These are phyloP conservation scores for Iris pallida DNA, from an alignment of 116 monocot genomes.

Conservation along the genomic window DNA sequence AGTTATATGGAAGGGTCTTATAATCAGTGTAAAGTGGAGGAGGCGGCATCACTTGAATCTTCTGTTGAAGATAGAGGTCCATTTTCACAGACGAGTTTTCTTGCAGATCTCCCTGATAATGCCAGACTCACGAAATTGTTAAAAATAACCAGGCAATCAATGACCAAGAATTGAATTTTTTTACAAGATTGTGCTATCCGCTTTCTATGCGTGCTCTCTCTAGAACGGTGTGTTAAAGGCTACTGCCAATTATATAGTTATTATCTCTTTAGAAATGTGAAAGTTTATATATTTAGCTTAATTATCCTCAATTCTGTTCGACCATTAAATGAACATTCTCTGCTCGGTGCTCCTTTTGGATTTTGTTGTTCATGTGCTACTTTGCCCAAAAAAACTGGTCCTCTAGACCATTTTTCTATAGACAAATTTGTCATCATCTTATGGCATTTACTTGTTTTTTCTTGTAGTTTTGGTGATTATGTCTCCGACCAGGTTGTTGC, in stretches of 20 bases:
- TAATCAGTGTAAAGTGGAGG: conserved; percentile 16
- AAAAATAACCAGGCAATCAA: conserved; percentile 61
- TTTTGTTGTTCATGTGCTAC: background rate
- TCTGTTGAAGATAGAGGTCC: conserved; percentile 22
- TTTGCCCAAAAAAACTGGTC: background rate
- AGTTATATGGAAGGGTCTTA: conserved; percentile 18
- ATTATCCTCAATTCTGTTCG: background rate
- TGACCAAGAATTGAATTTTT: conserved; percentile 85
- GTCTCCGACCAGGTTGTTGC: conserved; percentile 99
- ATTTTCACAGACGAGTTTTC: conserved; percentile 18
- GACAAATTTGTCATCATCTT: background rate
- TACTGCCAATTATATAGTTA: no score
- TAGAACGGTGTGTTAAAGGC: conserved; percentile 68
- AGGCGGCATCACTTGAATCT: conserved; percentile 5
- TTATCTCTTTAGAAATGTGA: no score
- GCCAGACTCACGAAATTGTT: conserved; percentile 65
- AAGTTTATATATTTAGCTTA: background rate
- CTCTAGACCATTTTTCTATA: background rate
- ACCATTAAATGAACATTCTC: background rate
- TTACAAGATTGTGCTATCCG: conserved; percentile 97
- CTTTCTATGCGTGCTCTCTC: conserved; percentile 81
- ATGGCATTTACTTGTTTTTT: background rate
- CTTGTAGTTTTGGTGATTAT: conserved; percentile 91
- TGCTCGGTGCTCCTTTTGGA: conserved; percentile 6
- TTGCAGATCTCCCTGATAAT: conserved; percentile 36